Evolutionary conservation across 371 early-diverging fungal species (phyloP).

Genomic region (Conidiobolus incongruus): DNA sequence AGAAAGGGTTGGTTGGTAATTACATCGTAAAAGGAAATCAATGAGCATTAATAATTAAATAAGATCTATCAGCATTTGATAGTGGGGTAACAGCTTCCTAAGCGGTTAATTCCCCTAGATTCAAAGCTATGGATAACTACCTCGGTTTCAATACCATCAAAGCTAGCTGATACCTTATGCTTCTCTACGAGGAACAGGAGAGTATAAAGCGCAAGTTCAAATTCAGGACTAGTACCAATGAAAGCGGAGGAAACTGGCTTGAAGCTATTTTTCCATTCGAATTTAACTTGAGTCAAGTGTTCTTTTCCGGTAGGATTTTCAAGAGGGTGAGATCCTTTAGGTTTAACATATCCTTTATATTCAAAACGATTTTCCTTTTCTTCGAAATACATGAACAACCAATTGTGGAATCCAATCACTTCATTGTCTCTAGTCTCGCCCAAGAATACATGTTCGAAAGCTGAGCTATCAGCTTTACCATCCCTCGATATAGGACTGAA

Average conservation of each 20-base stretch:
- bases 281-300: slow-evolving; percentile 9
- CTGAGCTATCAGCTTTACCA: slow-evolving; percentile 10
- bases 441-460: slow-evolving; percentile 23
- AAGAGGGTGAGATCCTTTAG: slow-evolving; percentile 6
- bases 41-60: neutral
- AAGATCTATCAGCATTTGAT: slow-evolving; percentile 1
- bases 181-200: slow-evolving; percentile 5
- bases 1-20: no score
- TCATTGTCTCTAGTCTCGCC: slow-evolving; percentile 16
- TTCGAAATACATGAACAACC: slow-evolving; percentile 17
- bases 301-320: slow-evolving; percentile 6
- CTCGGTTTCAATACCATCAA: slow-evolving; percentile 3
- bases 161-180: neutral
- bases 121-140: slow-evolving; percentile 1
- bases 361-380: slow-evolving; percentile 14
- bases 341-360: slow-evolving; percentile 18
- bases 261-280: slow-evolving; percentile 13
- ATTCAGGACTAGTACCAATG: slow-evolving; percentile 24
- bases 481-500: slow-evolving; percentile 11
- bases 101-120: neutral
- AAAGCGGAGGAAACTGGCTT: slow-evolving; percentile 18
- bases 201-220: slow-evolving; percentile 25
- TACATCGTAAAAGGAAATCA: no score
- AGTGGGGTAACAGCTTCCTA: slow-evolving; percentile 3
- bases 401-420: slow-evolving; percentile 26